Base-by-base conservation (phyloP, 495 filamentous ascomycete species). In the Aspergillus indologenus region DNA sequence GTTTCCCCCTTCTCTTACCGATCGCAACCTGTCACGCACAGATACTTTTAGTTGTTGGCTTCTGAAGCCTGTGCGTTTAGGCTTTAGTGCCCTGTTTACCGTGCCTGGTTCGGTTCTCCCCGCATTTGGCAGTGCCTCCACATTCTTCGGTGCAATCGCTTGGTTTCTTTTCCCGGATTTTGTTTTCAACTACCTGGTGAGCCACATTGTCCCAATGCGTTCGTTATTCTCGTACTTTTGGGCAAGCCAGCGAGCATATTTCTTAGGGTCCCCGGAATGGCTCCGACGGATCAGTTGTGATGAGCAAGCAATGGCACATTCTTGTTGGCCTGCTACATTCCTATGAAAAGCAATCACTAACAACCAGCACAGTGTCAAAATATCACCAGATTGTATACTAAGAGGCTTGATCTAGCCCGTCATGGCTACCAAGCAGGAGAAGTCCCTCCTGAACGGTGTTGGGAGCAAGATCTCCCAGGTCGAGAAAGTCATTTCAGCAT, bases 401-500 rank as follows among this genome's bases (percentile, higher is more conserved):
- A 8, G 12, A 8, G 12, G 34, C 34, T 40, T 40, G 34, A 40
- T 2, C 14, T 51, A 51, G 48, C 48, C 24, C 48, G 12, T 11
- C 50, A 76, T 76, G 72, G 45, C 59, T 12, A 70, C 69, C 22
- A 34, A 56, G 5, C 58, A 53, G 34, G 56, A 58, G 3, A 46
- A 46, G 14, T 48, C 59, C 19, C 54, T 58, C 55, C 43, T 62
- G 52, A 70, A 71, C 48, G 63, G 69, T 42, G 59, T 66, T 44
- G 61, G 62, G 34, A 65, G 62, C 18, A 69, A 76, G 1, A 78
- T 88, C 52, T 71, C 76, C 51, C 72, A 82, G 29, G 67, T 85
- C 58, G 77, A 76, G 14, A 79, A 86, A 45, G 62, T 87, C 22
- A 71, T 89, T 45, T 71, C 79, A 8, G 80, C 86, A 29, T 80